A percentile compares a stretch with the other conserved stretches of the same genome.
Evolutionary conservation across 441 rosid genomes (phyloP).

Genomic region (Capsella rubella): DNA sequence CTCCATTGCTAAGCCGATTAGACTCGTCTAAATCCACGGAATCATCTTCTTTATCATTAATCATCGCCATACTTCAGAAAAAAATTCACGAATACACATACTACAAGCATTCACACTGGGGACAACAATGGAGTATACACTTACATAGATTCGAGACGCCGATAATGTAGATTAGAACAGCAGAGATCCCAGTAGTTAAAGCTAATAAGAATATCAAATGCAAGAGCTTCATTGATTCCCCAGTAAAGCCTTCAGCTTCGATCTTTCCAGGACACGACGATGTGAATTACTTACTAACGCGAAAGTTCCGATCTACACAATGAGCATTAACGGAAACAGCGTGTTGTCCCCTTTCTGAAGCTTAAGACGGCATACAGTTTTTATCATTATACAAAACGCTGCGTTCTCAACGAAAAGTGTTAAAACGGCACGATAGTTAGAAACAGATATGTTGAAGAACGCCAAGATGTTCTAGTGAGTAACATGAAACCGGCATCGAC

Average conservation of each 20-base stretch:
- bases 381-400: neutral
- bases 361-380: conserved; percentile 2
- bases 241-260: conserved; percentile 16
- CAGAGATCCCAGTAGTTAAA: conserved; percentile 73
- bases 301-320: conserved; percentile 15
- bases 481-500: neutral
- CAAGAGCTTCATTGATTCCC: conserved; percentile 68
- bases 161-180: conserved; percentile 76
- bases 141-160: conserved; percentile 76
- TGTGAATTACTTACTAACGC: conserved; percentile 20
- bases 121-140: conserved; percentile 13
- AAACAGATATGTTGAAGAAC: neutral
- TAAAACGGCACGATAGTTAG: too few relatives aligned
- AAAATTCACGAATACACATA: neutral
- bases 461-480: conserved; percentile 16
- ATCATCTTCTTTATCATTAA: conserved; percentile 34
- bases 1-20: conserved; percentile 60
- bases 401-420: neutral
- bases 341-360: neutral
- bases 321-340: conserved; percentile 13
- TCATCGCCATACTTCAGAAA: conserved; percentile 19
- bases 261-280: conserved; percentile 20
- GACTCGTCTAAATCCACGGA: conserved; percentile 54
- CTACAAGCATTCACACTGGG: neutral
- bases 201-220: conserved; percentile 64